Conservation (phyloP, 2,329 filamentous ascomycete genomes). For the Penicillium nordicum region DNA sequence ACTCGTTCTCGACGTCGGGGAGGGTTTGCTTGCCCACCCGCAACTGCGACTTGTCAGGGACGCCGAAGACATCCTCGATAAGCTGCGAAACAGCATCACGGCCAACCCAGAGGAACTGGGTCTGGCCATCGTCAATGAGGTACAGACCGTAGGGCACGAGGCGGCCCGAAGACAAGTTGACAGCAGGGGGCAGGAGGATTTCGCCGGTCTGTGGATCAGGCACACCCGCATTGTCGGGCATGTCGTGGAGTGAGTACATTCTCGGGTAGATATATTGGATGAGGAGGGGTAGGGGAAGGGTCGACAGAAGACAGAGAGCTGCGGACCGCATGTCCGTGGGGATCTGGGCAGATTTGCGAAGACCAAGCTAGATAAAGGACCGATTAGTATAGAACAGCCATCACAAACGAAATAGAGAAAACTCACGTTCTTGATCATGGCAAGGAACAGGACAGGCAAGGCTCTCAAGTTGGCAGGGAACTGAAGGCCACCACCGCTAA, state of each 20-base stretch:
- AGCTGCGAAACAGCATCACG: constrained; percentile 89
- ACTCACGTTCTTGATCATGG: constrained; percentile 88
- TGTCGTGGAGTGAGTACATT: constrained; percentile 86
- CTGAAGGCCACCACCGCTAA: constrained; percentile 86
- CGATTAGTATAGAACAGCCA: constrained; percentile 23
- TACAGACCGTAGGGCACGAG: constrained; percentile 89
- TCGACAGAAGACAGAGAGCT: constrained; percentile 89
- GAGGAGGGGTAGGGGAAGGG: constrained; percentile 80
- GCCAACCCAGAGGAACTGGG: constrained; percentile 95
- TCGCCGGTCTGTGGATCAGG: constrained; percentile 83
- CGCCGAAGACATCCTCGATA: constrained; percentile 83
- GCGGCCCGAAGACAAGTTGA: constrained; percentile 84
- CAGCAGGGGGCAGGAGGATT: constrained; percentile 76
- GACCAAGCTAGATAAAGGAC: constrained; percentile 54
- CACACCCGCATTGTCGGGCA: constrained; percentile 88
- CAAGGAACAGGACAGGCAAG: constrained; percentile 85
- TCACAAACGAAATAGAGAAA: not conserved
- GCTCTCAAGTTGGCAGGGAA: constrained; percentile 90
- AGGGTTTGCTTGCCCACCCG: constrained; percentile 87
- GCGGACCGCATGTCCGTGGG: constrained; percentile 91
- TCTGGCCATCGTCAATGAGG: constrained; percentile 94
- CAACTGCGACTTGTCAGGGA: constrained; percentile 75
- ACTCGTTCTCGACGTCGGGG: constrained; percentile 88
- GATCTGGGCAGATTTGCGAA: constrained; percentile 89
- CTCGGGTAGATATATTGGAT: constrained; percentile 90